A percentile compares a stretch with the other conserved stretches of the same genome.
Evolutionary conservation across 441 rosid genomes (phyloP).

Genomic region (Kokia cookei): DNA sequence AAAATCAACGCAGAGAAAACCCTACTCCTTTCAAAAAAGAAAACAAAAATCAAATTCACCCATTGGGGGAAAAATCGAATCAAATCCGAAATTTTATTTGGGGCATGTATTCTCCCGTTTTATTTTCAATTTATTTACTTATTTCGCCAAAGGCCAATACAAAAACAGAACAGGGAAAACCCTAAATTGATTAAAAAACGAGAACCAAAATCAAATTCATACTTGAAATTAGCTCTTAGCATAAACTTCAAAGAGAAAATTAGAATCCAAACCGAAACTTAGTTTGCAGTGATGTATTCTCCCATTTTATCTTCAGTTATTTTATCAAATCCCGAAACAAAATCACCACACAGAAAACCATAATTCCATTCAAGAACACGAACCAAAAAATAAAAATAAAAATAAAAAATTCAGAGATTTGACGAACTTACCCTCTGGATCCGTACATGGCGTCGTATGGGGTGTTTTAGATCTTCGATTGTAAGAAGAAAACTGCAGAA

Average conservation of each 20-base stretch:
- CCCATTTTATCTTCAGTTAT: neutral
- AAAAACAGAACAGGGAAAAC: neutral
- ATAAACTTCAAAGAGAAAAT: neutral
- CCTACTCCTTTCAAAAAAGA: neutral
- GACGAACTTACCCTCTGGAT: constrained; percentile 47
- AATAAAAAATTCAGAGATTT: neutral
- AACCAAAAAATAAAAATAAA: neutral
- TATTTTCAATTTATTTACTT: neutral
- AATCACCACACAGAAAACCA: neutral
- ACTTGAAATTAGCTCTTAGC: neutral
- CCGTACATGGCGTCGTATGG: constrained; percentile 34
- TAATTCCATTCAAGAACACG: neutral
- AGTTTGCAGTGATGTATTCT: neutral
- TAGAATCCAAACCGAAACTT: neutral
- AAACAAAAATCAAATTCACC: neutral
- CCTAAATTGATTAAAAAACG: neutral
- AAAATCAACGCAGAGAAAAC: neutral
- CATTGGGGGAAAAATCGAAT: neutral
- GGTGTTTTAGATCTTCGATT: neutral
- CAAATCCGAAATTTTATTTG: neutral
- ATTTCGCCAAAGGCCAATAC: neutral
- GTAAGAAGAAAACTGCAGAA: neutral
- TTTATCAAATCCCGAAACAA: neutral
- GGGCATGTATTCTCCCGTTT: neutral
- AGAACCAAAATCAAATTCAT: neutral